A percentile compares a stretch with the other conserved stretches of the same genome.
Conservation (phyloP, 345 rosid genomes). For the Melaleuca quinquenervia region DNA sequence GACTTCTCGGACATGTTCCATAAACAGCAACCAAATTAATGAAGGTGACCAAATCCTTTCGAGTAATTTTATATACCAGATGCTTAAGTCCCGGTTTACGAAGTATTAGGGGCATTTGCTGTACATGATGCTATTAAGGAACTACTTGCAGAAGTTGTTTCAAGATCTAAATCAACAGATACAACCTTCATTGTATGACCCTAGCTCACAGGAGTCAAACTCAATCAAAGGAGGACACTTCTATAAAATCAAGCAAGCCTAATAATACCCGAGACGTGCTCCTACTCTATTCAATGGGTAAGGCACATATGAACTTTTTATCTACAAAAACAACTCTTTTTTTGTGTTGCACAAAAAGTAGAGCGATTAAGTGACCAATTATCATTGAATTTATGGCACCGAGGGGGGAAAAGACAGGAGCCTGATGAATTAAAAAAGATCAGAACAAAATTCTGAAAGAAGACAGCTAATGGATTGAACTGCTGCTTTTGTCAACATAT, state of each 20-base stretch:
- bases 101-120: background rate
- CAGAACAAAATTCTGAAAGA: background rate
- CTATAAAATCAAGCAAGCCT: background rate
- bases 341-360: background rate
- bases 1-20: background rate
- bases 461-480: background rate
- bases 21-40: background rate
- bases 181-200: background rate
- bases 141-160: background rate
- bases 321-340: background rate
- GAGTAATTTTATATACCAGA: background rate
- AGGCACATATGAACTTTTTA: background rate
- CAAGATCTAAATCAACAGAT: background rate
- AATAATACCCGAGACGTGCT: background rate
- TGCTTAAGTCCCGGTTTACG: background rate
- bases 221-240: background rate
- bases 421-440: background rate
- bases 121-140: background rate
- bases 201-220: background rate
- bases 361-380: background rate
- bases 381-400: background rate
- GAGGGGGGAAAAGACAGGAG: background rate
- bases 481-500: background rate
- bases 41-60: background rate
- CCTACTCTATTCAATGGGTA: background rate